Base-by-base conservation (phyloP, 2,329 filamentous ascomycete genomes). In the Talaromyces albobiverticillius region DNA sequence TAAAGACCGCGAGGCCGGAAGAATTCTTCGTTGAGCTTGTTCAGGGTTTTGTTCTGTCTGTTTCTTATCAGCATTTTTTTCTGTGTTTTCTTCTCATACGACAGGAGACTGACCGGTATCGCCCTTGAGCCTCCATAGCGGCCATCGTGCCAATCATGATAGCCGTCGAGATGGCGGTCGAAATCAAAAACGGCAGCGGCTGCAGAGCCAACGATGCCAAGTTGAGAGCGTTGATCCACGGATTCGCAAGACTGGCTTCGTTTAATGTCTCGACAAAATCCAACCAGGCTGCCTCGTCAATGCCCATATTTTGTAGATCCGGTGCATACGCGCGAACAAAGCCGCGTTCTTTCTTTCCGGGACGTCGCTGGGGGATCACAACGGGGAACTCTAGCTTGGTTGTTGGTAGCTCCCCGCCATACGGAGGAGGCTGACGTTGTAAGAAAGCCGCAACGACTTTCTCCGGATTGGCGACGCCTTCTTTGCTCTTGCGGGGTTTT, bases 1-100 rank as follows among this genome's bases (percentile, higher is more conserved):
- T 78, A 81, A 0, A 85, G 71, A 0, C 82, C 82, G 2, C 75
- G 75, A 0, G 83, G 82, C 45, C 73, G 75, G 64, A 86, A 86
- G 55, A 83, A 76, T 3, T 79, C 71, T 8, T 76, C 71, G 60
- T 85, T 86, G 60, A 83, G 74, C 32, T 71, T 67, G 59, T 83
- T 76, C 14, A 86, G 73, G 61, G 82, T 85, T 0, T 63, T 68
- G 60, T 83, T 84, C 0, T 78, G 74, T 40, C 73, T 54, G 41
- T 20, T 29, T 3, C 7, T 9, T 23, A 14, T 53, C 23, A 53
- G 32, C 13, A n/a, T n/a, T n/a, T n/a, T n/a, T n/a, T n/a, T n/a
- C 7, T 40, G 11, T 5, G 2, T 10, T 18, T 16, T 20, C 26
- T 7, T 3, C 3, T 20, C 8, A n/a, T 7, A 11, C 3, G 11